phyloP scores from a whole-genome alignment of 345 rosid species.

The Camelina hispida region DNA sequence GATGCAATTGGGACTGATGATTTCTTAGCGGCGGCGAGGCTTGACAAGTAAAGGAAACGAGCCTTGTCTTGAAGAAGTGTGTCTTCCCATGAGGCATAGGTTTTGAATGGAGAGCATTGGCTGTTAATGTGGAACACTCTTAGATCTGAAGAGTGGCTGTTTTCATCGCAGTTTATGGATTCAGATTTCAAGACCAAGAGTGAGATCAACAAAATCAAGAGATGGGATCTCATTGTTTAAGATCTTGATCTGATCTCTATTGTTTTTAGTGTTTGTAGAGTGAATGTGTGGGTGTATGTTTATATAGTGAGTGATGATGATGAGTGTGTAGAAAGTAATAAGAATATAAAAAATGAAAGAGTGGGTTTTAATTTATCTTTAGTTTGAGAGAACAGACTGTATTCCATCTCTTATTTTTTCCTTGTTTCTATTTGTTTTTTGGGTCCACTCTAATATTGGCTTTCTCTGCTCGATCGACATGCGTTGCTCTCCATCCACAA shows the following conservation, averaged over 20 bases:
- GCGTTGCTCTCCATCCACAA: conserved; percentile 22
- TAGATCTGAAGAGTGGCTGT: conserved; percentile 68
- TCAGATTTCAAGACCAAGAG: conserved; percentile 46
- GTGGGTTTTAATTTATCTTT: conserved; percentile 30
- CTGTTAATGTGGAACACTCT: conserved; percentile 76
- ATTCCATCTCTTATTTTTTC: conserved; percentile 52
- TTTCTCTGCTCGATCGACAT: conserved; percentile 35
- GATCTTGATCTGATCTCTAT: conserved; percentile 34
- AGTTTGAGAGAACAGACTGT: conserved; percentile 57
- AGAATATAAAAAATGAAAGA: conserved; percentile 23
- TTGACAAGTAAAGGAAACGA: conserved; percentile 70
- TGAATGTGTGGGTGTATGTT: conserved; percentile 32
- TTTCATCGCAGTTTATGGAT: conserved; percentile 50
- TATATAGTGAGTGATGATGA: conserved; percentile 38
- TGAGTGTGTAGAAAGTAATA: conserved; percentile 34
- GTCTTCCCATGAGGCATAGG: conserved; percentile 78
- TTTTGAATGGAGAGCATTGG: conserved; percentile 75
- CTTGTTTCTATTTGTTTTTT: conserved; percentile 7
- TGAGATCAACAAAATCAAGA: conserved; percentile 36
- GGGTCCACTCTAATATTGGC: conserved; percentile 39
- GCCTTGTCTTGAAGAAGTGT: conserved; percentile 73
- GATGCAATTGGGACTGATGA: conserved; percentile 91
- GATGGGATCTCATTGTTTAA: conserved; percentile 47
- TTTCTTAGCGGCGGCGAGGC: conserved; percentile 62
- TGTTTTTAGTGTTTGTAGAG: conserved; percentile 27